These are phyloP conservation scores for Plasmodium yoelii DNA, from an alignment of 169 alveolate species.

Conservation along the genomic window DNA sequence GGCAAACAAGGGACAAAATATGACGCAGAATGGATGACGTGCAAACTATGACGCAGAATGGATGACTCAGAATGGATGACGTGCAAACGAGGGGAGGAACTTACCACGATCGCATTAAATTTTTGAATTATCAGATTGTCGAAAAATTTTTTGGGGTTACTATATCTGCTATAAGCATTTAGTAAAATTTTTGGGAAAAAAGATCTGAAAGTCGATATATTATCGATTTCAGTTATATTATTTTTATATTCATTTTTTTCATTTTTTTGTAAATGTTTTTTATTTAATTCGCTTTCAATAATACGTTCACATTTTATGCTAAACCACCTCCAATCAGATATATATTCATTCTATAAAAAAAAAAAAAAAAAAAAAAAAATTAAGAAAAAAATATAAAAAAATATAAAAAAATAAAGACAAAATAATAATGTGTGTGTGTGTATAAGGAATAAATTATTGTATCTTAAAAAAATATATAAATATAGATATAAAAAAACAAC, in stretches of 20 bases:
- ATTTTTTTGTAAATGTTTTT: conserved; percentile 11
- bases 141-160: conserved; percentile 33
- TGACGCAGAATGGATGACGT: too few relatives aligned
- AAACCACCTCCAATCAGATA: conserved; percentile 72
- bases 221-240: conserved; percentile 15
- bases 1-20: too few relatives aligned
- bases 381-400: too few relatives aligned
- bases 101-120: conserved; percentile 58
- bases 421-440: background rate
- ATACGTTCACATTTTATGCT: conserved; percentile 56
- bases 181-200: conserved; percentile 52
- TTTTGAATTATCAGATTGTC: conserved; percentile 40
- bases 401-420: too few relatives aligned
- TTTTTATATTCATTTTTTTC: conserved; percentile 11
- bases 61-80: too few relatives aligned
- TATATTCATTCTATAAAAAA: conserved; percentile 18
- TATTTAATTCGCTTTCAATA: conserved; percentile 28
- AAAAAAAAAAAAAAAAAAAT: too few relatives aligned
- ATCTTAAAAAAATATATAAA: too few relatives aligned
- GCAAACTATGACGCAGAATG: too few relatives aligned
- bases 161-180: conserved; percentile 31
- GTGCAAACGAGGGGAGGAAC: background rate
- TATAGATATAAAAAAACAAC: background rate
- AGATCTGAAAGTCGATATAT: conserved; percentile 24
- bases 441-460: too few relatives aligned